Evolutionary conservation across 139 green algal species (phyloP).

Genomic region (Closterium sp.): DNA sequence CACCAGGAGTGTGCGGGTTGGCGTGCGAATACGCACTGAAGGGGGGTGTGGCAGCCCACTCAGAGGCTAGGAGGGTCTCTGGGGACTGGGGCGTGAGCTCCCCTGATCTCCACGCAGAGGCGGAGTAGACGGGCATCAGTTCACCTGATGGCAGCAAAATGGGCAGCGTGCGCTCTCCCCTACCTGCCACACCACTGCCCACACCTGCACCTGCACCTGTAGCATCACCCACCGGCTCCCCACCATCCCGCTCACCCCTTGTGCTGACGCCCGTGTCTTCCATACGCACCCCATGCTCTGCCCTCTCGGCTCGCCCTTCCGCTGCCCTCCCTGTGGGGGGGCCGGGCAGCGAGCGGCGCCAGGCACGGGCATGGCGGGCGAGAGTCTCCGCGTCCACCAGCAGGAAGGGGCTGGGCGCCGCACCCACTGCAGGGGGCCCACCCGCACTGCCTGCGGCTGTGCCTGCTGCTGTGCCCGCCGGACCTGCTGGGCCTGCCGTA

Average conservation of each 20-base stretch:
- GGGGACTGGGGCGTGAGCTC: background rate
- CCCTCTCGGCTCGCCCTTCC: background rate
- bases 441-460: background rate
- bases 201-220: background rate
- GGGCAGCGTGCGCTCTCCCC: background rate
- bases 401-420: no score
- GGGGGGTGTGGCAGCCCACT: background rate
- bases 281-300: background rate
- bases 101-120: background rate
- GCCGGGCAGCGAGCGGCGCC: background rate
- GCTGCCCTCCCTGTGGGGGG: background rate
- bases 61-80: background rate
- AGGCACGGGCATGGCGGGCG: background rate
- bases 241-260: no score
- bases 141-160: background rate
- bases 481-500: background rate
- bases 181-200: background rate
- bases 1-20: background rate
- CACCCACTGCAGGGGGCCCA: background rate
- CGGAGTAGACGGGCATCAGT: background rate
- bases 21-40: background rate
- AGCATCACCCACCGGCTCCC: background rate
- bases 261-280: background rate
- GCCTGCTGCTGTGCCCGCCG: no score
- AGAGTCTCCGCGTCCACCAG: background rate